Conservation (phyloP, 1,284 basidiomycete species). For the Dichomitus squalens region DNA sequence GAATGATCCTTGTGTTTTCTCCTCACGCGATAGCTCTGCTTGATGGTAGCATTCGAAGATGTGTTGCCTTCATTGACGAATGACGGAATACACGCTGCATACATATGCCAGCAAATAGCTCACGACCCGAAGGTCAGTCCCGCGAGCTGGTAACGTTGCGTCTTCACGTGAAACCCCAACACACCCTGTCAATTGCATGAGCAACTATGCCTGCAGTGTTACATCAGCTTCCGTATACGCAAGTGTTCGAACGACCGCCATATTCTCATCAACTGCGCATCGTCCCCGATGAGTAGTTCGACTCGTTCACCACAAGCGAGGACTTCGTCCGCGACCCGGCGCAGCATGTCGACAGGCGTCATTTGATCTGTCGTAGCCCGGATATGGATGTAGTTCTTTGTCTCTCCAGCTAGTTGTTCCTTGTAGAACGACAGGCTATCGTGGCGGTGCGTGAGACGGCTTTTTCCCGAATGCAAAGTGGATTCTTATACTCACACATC, state of each 20-base stretch:
- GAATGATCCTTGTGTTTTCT: constrained; percentile 45
- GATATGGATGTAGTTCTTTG: constrained; percentile 14
- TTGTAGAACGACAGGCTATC: constrained; percentile 18
- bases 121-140: not conserved
- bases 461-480: not conserved
- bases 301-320: not conserved
- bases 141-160: constrained; percentile 15
- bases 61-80: no score
- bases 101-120: no score
- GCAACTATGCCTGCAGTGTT: not conserved
- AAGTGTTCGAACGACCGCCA: constrained; percentile 18
- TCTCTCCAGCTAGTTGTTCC: constrained; percentile 10
- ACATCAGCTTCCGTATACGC: no score
- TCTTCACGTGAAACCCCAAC: constrained; percentile 15
- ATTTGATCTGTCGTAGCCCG: constrained; percentile 10
- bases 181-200: constrained; percentile 2
- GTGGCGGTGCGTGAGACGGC: no score
- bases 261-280: constrained; percentile 2
- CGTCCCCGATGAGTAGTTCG: not conserved
- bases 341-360: not conserved
- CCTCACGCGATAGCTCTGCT: no score
- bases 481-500: not conserved
- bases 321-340: constrained; percentile 9
- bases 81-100: no score
- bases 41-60: no score